These are phyloP conservation scores for Parietaria judaica DNA, from an alignment of 306 rosid genomes.

Conservation along the genomic window DNA sequence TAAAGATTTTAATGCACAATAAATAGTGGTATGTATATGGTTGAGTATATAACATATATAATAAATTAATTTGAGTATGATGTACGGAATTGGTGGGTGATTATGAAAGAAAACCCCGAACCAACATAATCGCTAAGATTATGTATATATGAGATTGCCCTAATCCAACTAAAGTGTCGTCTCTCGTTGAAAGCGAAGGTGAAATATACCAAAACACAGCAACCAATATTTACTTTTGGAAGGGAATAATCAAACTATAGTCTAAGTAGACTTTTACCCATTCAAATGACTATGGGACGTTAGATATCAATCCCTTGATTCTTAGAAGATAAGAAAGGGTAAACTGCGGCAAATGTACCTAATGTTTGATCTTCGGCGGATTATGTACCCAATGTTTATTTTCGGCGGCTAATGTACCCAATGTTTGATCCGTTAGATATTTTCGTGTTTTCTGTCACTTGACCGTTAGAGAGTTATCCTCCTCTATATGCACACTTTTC, in stretches of 20 bases:
- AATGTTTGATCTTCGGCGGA: too few species aligned
- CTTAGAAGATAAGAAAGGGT: too few species aligned
- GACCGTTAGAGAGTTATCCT: too few species aligned
- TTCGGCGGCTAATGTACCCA: too few species aligned
- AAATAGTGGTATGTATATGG: not conserved
- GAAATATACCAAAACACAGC: conserved; percentile 3
- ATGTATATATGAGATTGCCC: not conserved
- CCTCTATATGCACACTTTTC: too few species aligned
- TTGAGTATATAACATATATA: not conserved
- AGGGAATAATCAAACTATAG: not conserved
- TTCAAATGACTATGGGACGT: too few species aligned
- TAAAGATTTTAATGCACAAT: not conserved
- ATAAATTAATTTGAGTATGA: not conserved
- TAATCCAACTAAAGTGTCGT: conserved; percentile 16
- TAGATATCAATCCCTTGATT: too few species aligned
- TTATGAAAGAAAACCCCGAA: conserved; percentile 10
- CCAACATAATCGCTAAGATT: not conserved
- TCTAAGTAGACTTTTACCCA: too few species aligned
- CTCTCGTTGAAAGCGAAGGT: conserved; percentile 7
- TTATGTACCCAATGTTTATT: too few species aligned
- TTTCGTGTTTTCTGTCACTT: too few species aligned
- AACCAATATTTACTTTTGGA: not conserved
- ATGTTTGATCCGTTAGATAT: too few species aligned
- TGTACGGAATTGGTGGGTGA: not conserved
- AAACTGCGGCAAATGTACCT: too few species aligned